Base-by-base conservation (phyloP, 2,329 filamentous ascomycete genomes). In the Colletotrichum caudatum region DNA sequence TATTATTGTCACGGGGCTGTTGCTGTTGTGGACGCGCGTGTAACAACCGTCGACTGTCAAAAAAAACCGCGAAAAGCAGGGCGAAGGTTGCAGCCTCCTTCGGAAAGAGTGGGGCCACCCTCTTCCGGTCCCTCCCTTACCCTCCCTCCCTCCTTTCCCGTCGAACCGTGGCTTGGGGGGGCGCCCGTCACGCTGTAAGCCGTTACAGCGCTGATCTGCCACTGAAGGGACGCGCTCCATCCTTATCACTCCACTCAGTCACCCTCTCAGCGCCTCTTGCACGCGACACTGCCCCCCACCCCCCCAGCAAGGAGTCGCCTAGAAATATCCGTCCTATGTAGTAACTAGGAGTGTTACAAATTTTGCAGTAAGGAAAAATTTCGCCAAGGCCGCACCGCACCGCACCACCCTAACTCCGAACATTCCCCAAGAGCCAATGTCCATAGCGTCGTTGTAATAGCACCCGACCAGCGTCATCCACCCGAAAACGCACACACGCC, bases 401-500 rank as follows among this genome's bases (percentile, higher is more conserved):
- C 44, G 7, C 18, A 46, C 44, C 69, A 63, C 41, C 66, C 62
- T 73, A 51, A 41, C 70, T 66, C 69, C 70, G 66, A 63, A 60
- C 66, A 59, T 72, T 69, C 65, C 69, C 64, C 29, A 29, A 29
- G 29, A 29, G 35, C 35, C 37, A 64, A 57, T 46, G 58, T 23
- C 60, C 53, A 39, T 18, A 37, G 26, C 64, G 63, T 63, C 58
- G 46, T 37, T 65, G 50, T 29, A 72, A 51, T 56, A 61, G 44
- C 59, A 67, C 51, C 71, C 71, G 59, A 60, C 57, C 71, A 73
- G 73, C 73, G 73, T 74, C 71, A 74, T 73, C 72, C 69, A 57
- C 64, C 46, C 46, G 60, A 72, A 57, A 66, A 63, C 63, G 57
- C 66, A 53, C 63, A 29, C 33, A 48, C 46, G 20, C 29, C 18